Evolutionary conservation across 208 protist genomes (phyloP).

Genomic region (Porcisia hertigi): DNA sequence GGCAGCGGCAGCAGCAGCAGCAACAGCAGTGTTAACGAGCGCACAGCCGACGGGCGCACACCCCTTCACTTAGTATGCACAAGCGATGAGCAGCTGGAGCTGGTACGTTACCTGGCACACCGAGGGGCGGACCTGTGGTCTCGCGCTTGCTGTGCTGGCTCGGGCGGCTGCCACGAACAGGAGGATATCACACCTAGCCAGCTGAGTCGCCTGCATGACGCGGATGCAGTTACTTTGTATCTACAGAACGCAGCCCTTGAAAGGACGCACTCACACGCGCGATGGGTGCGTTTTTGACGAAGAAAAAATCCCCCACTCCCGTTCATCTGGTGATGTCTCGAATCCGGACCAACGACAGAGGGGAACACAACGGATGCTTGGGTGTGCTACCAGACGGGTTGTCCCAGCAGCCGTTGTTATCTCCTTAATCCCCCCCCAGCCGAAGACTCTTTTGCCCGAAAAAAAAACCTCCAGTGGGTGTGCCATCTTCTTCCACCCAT

Average conservation of each 20-base stretch:
- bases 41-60: constrained; percentile 33
- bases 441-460: too few species aligned
- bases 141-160: neutral
- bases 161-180: neutral
- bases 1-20: constrained; percentile 29
- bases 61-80: constrained; percentile 43
- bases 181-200: neutral
- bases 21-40: constrained; percentile 37
- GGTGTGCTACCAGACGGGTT: too few species aligned
- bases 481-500: too few species aligned
- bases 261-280: too few species aligned
- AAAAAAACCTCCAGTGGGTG: too few species aligned
- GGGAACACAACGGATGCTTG: too few species aligned
- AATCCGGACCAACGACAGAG: too few species aligned
- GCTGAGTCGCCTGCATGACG: neutral
- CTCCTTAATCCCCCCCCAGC: too few species aligned
- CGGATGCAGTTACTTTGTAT: neutral
- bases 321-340: too few species aligned
- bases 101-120: constrained; percentile 33
- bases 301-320: too few species aligned
- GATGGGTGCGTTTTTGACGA: too few species aligned
- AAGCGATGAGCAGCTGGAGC: constrained; percentile 25
- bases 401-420: too few species aligned
- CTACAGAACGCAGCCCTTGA: neutral
- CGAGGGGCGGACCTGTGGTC: constrained; percentile 30